These are phyloP conservation scores for Chytriomyces hyalinus DNA, from an alignment of 192 early-diverging fungal species.

Conservation along the genomic window DNA sequence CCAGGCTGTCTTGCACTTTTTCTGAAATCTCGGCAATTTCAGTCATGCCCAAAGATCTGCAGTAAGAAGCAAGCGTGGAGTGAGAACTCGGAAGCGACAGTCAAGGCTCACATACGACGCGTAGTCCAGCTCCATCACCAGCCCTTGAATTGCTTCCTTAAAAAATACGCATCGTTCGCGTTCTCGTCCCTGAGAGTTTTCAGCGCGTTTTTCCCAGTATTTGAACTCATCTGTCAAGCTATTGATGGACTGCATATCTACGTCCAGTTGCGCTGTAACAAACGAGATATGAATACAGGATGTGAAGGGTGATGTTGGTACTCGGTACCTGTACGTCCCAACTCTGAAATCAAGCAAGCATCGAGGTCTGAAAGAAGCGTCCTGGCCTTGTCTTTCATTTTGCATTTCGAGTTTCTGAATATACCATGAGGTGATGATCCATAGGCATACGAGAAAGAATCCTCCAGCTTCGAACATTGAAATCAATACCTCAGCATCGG, in stretches of 20 bases:
- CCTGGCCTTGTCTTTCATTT: constrained; percentile 21
- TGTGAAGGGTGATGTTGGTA: background rate
- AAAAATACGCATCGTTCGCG: constrained; percentile 21
- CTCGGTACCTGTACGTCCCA: constrained; percentile 4
- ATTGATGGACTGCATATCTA: constrained; percentile 1
- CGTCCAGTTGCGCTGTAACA: background rate
- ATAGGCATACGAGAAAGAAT: no score
- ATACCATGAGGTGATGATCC: no score
- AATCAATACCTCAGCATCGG: constrained; percentile 10
- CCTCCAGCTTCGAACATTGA: no score
- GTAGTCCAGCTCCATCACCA: constrained; percentile 9
- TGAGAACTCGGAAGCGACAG: background rate
- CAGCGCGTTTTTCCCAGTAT: constrained; percentile 20
- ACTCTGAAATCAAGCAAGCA: background rate
- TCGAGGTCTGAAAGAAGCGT: constrained; percentile 20
- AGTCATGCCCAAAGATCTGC: constrained; percentile 12
- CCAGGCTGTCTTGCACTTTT: constrained; percentile 32
- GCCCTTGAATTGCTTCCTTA: background rate
- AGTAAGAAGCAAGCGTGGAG: background rate
- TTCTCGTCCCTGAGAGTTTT: constrained; percentile 27
- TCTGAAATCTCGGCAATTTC: constrained; percentile 28
- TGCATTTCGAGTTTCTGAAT: constrained; percentile 21
- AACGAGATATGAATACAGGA: background rate
- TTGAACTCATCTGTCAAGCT: constrained; percentile 7
- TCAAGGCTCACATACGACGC: background rate